Percentiles rank a stretch among this genome's conserved stretches.
phyloP scores from a whole-genome alignment of 2,329 filamentous ascomycete genomes.

The Colletotrichum tamarilloi region DNA sequence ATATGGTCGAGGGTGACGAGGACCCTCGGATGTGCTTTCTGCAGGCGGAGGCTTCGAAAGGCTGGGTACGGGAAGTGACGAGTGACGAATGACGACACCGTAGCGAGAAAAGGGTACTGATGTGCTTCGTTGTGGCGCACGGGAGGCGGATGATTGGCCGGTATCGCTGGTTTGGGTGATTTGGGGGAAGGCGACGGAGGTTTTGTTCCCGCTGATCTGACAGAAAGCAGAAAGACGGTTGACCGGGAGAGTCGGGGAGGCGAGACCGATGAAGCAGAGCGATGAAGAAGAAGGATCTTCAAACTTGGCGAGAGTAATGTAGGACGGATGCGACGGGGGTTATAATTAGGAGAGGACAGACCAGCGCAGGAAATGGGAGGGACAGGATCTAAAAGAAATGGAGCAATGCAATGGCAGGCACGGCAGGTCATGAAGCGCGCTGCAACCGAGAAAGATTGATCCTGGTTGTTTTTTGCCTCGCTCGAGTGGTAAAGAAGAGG shows the following conservation, averaged over 20 bases:
- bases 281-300: background rate
- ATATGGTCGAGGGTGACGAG: conserved; percentile 1
- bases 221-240: background rate
- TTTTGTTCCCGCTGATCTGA: conserved; percentile 21
- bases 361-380: background rate
- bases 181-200: conserved; percentile 10
- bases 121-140: conserved; percentile 15
- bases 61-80: conserved; percentile 9
- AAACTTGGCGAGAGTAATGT: conserved; percentile 5
- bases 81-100: conserved; percentile 31
- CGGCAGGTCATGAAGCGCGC: background rate
- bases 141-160: conserved; percentile 24
- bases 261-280: background rate
- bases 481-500: background rate
- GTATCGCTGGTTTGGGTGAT: background rate
- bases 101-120: conserved; percentile 9
- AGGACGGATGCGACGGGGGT: conserved; percentile 10
- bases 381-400: conserved; percentile 6
- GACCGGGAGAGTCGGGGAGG: too few species aligned
- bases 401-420: background rate
- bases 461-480: background rate
- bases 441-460: background rate
- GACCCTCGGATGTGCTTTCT: conserved; percentile 17
- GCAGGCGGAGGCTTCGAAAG: conserved; percentile 26
- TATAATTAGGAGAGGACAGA: background rate